These are phyloP conservation scores for Silene latifolia DNA, from an alignment of 148 eudicot genomes.

Conservation along the genomic window DNA sequence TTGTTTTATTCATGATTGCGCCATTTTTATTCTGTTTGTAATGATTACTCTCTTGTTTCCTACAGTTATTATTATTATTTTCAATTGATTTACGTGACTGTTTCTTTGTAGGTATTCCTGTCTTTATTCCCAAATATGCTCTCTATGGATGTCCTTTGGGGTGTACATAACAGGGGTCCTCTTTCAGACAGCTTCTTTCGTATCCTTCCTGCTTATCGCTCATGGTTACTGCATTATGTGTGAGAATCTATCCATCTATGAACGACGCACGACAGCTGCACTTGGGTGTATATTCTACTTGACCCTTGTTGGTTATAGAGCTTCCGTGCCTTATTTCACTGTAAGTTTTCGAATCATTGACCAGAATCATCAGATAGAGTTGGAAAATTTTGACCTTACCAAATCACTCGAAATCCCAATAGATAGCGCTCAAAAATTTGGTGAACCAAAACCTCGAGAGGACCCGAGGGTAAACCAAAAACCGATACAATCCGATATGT, in stretches of 20 bases:
- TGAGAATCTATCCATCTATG: slow-evolving; percentile 72
- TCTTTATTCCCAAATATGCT: slow-evolving; percentile 70
- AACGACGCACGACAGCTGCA: slow-evolving; percentile 66
- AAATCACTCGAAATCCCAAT: too few relatives aligned
- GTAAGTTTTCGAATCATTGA: slow-evolving; percentile 40
- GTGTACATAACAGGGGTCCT: slow-evolving; percentile 82
- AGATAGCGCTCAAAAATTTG: too few relatives aligned
- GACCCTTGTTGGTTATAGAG: slow-evolving; percentile 90
- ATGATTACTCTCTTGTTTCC: background rate
- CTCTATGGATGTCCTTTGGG: slow-evolving; percentile 95
- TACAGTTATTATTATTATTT: background rate
- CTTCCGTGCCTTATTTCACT: slow-evolving; percentile 82
- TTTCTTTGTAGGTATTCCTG: slow-evolving; percentile 69
- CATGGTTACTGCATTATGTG: slow-evolving; percentile 94
- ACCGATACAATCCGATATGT: too few relatives aligned
- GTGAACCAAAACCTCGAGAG: too few relatives aligned
- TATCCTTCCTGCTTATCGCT: slow-evolving; percentile 80
- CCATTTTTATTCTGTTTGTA: background rate
- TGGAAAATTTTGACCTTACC: too few relatives aligned
- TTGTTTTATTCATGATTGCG: background rate
- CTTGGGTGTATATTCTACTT: slow-evolving; percentile 79
- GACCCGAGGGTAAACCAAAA: too few relatives aligned
- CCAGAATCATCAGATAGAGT: too few relatives aligned
- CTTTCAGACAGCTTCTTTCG: slow-evolving; percentile 80
- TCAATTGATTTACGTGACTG: background rate